phyloP scores from a whole-genome alignment of 2,329 filamentous ascomycete species.

The Penicillium sp. region DNA sequence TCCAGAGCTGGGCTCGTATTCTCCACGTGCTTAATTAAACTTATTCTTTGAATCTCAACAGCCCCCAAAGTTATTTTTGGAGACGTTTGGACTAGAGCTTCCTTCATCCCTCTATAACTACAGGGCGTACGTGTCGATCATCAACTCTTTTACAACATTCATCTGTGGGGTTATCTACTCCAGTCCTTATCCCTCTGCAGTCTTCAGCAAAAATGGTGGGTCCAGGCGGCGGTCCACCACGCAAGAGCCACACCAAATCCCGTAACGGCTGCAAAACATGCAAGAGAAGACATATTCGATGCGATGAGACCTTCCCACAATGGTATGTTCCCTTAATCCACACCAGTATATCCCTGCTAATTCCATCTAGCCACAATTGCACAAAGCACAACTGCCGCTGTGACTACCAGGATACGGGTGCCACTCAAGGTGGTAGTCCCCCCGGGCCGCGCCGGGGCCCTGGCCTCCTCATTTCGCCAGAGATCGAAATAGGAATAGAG shows the following conservation, averaged over 20 bases:
- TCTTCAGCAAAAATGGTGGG: constrained; percentile 72
- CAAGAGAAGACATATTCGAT: constrained; percentile 95
- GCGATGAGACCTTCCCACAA: constrained; percentile 96
- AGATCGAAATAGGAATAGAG: constrained; percentile 76
- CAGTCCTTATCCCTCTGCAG: background rate
- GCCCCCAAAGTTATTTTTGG: constrained; percentile 13
- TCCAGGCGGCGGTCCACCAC: constrained; percentile 88
- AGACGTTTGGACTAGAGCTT: background rate
- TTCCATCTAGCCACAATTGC: constrained; percentile 74
- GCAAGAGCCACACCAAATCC: constrained; percentile 94
- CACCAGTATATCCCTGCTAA: constrained; percentile 10
- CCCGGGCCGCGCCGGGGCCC: constrained; percentile 52
- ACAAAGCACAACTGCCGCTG: constrained; percentile 98
- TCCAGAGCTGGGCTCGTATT: constrained; percentile 17
- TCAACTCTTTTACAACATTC: background rate
- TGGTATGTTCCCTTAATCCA: constrained; percentile 61
- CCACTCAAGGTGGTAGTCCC: constrained; percentile 53
- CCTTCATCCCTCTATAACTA: background rate
- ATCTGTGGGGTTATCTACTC: background rate
- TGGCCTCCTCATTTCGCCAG: constrained; percentile 77
- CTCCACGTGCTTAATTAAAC: constrained; percentile 18
- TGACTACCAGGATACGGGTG: constrained; percentile 88
- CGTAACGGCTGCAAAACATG: constrained; percentile 97
- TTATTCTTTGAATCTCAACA: constrained; percentile 1
- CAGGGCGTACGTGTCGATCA: background rate